These are phyloP conservation scores for Solanum tarapatanum DNA, from an alignment of 257 asterid species.

Conservation along the genomic window DNA sequence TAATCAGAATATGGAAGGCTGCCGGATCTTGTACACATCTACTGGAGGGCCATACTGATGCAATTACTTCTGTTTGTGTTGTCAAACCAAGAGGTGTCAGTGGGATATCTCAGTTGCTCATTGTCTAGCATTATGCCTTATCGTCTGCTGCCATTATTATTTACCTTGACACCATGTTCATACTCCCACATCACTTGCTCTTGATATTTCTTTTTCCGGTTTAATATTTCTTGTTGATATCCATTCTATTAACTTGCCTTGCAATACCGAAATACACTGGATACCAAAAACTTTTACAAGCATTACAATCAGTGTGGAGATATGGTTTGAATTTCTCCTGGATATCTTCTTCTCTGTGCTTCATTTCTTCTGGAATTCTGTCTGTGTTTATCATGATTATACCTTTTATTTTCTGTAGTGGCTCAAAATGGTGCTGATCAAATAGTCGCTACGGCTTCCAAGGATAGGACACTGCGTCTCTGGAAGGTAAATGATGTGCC, in stretches of 20 bases:
- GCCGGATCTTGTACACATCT: slow-evolving; percentile 72
- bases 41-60: slow-evolving; percentile 79
- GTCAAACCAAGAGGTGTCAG: slow-evolving; percentile 48
- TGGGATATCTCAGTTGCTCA: not conserved
- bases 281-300: not conserved
- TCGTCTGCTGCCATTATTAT: not conserved
- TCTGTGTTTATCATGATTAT: not conserved
- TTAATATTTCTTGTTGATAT: not conserved
- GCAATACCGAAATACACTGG: not conserved
- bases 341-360: not conserved
- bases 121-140: not conserved
- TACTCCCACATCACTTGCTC: not conserved
- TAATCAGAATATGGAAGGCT: slow-evolving; percentile 71
- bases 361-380: not conserved
- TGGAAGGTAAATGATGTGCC: slow-evolving; percentile 64
- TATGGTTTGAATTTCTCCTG: not conserved
- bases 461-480: slow-evolving; percentile 76
- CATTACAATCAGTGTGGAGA: not conserved
- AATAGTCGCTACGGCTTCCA: slow-evolving; percentile 82
- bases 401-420: slow-evolving; percentile 10
- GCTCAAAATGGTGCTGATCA: slow-evolving; percentile 29
- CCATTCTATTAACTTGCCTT: not conserved
- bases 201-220: not conserved
- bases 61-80: slow-evolving; percentile 68
- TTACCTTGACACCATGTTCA: not conserved